Base-by-base conservation (phyloP, 2,329 filamentous ascomycete genomes). In the Nothomitra cinnamomea region DNA sequence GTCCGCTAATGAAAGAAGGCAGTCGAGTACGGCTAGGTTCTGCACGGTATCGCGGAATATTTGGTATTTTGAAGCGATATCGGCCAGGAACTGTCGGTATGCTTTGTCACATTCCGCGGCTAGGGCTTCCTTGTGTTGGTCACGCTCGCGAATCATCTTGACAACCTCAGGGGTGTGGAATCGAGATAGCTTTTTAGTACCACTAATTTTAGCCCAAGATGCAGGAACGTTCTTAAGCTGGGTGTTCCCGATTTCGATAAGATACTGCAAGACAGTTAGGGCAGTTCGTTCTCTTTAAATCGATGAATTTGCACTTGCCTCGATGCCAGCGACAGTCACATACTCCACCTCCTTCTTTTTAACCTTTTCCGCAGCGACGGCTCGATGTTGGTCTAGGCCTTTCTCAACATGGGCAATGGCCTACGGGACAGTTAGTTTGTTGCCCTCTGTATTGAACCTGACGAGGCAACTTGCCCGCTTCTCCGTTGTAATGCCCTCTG, bases 151-250 rank as follows among this genome's bases (percentile, higher is more conserved):
- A 17, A 95, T 77, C 60, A 95, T 75, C 57, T 80, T 79, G 50
- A 94, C 76, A 22, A 95, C 87, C 60, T 94, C 84, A 3, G 92
- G 92, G 0, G 92, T 92, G 68, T 98, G 92, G 66, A 96, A 98
- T 55, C 92, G 82, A 0, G 87, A 89, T 3, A 89, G 71, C 61
- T 87, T 87, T 67, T 96, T 96, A 5, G 92, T 98, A 51, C 90
- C 89, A 55, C 85, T 94, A 61, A 96, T 86, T 67, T 98, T 96
- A 58, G 78, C 75, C 92, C 92, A 98, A 0, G 87, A 94, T 2
- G 92, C 90, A 0, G 92, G 92, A 0, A 98, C 87, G 55, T 83
- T 80, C 64, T 88, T 92, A 56, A 95, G 75, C 53, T 87, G 79
- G 1, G 76, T 75, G 66, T 94, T 95, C 59, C 85, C 76, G 4